These are phyloP conservation scores for Trichosporon sp. DNA, from an alignment of 1,284 basidiomycete genomes.

Conservation along the genomic window DNA sequence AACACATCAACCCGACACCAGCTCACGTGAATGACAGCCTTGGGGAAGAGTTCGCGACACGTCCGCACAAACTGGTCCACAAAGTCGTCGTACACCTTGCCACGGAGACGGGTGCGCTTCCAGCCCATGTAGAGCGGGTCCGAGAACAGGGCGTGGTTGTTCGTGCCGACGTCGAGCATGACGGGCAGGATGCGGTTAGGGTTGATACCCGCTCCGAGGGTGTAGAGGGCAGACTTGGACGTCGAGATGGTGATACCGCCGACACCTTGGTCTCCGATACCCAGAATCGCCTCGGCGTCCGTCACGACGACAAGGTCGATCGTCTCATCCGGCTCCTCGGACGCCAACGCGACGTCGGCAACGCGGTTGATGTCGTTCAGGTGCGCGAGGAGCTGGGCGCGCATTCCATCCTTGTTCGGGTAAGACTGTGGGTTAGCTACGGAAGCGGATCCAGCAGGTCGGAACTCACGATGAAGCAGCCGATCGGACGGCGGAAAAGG, in stretches of 20 bases:
- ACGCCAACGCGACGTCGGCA: conserved; percentile 64
- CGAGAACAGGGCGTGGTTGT: conserved; percentile 55
- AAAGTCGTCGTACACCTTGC: conserved; percentile 48
- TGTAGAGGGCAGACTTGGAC: conserved; percentile 81
- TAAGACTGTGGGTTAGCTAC: conserved; percentile 48
- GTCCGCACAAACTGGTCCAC: conserved; percentile 50
- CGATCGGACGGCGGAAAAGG: conserved; percentile 63
- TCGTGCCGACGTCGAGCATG: conserved; percentile 69
- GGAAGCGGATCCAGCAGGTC: neutral
- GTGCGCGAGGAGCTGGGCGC: conserved; percentile 47
- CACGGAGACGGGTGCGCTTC: conserved; percentile 49
- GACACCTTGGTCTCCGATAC: conserved; percentile 55
- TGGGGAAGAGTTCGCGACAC: conserved; percentile 48
- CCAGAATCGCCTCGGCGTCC: conserved; percentile 75
- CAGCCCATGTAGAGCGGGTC: conserved; percentile 50
- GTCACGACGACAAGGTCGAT: conserved; percentile 68
- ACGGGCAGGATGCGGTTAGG: conserved; percentile 61
- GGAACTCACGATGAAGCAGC: neutral
- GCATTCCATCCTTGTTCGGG: conserved; percentile 63
- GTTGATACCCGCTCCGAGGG: conserved; percentile 73
- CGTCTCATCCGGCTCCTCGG: conserved; percentile 56
- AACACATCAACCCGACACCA: neutral
- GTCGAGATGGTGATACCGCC: conserved; percentile 61
- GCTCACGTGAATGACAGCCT: conserved; percentile 43
- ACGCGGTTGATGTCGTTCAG: conserved; percentile 49